Evolutionary conservation across 768 basidiomycete species (phyloP).

Genomic region (Xerocomellus dryophilus): DNA sequence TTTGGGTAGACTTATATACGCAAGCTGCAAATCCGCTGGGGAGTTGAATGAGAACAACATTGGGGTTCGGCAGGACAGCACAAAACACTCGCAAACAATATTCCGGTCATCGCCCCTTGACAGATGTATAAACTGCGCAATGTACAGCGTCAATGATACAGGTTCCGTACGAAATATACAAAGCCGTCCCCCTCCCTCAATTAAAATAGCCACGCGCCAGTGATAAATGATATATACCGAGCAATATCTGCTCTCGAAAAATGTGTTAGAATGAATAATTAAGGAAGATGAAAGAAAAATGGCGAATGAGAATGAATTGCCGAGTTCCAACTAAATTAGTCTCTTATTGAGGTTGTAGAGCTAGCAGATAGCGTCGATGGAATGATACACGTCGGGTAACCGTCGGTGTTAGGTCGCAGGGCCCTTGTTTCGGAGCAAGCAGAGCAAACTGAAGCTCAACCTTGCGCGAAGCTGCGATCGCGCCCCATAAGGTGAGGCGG

Average conservation of each 20-base stretch:
- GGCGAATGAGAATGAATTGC: conserved; percentile 1
- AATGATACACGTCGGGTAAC: conserved; percentile 21
- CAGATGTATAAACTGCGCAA: background rate
- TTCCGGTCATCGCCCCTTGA: background rate
- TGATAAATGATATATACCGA: conserved; percentile 20
- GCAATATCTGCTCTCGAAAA: conserved; percentile 11
- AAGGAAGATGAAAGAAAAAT: background rate
- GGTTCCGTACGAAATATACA: conserved; percentile 19
- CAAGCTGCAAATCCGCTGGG: conserved; percentile 28
- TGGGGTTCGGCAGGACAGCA: conserved; percentile 31
- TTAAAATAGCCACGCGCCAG: conserved; percentile 8
- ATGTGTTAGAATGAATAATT: conserved; percentile 13
- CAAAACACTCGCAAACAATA: conserved; percentile 26
- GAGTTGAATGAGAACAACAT: conserved; percentile 13
- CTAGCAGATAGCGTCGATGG: conserved; percentile 11
- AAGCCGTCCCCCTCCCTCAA: background rate
- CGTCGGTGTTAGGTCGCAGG: conserved; percentile 8
- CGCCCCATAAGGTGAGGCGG: conserved; percentile 6
- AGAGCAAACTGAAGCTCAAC: background rate
- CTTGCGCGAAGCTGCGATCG: background rate
- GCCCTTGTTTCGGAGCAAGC: conserved; percentile 11
- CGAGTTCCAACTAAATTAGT: conserved; percentile 21
- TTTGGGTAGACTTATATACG: conserved; percentile 29
- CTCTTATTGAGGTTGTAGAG: conserved; percentile 10
- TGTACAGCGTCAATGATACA: conserved; percentile 20